phyloP scores from a whole-genome alignment of 805 yeast genomes.

The Candida ulmi region DNA sequence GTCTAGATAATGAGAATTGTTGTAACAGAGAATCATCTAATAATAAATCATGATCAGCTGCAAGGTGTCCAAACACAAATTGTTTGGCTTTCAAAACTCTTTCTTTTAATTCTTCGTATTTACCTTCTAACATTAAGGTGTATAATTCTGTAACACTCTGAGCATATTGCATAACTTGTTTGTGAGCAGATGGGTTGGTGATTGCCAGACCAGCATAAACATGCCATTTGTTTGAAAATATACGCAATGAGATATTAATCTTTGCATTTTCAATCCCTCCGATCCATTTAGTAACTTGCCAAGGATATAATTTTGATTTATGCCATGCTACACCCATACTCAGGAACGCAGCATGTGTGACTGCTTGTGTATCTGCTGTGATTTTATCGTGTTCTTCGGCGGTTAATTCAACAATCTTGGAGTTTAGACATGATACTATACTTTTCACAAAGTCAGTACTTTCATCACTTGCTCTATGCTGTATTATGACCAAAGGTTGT shows the following conservation, averaged over 20 bases:
- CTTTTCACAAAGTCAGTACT: slow-evolving; percentile 56
- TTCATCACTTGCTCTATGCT: slow-evolving; percentile 56
- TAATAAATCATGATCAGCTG: slow-evolving; percentile 49
- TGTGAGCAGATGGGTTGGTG: slow-evolving; percentile 91
- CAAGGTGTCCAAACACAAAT: slow-evolving; percentile 68
- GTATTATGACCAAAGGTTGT: slow-evolving; percentile 85
- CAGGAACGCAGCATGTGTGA: slow-evolving; percentile 94
- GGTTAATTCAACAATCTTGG: slow-evolving; percentile 68
- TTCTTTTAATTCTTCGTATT: slow-evolving; percentile 47
- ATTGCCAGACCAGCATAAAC: slow-evolving; percentile 97
- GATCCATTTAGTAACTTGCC: slow-evolving; percentile 80
- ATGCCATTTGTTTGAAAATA: slow-evolving; percentile 93
- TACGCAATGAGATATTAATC: slow-evolving; percentile 85
- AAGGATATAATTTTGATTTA: slow-evolving; percentile 76
- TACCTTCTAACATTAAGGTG: slow-evolving; percentile 73
- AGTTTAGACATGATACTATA: slow-evolving; percentile 66
- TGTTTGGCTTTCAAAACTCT: slow-evolving; percentile 64
- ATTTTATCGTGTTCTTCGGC: slow-evolving; percentile 91
- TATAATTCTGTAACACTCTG: slow-evolving; percentile 77
- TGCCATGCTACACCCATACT: slow-evolving; percentile 98
- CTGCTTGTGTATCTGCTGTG: slow-evolving; percentile 98
- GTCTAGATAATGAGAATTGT: slow-evolving; percentile 69
- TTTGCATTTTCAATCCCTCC: slow-evolving; percentile 97
- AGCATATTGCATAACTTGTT: slow-evolving; percentile 86
- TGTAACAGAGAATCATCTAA: slow-evolving; percentile 77